Percentiles rank a stretch among this genome's conserved stretches.
Conservation (phyloP, 2,329 filamentous ascomycete genomes). For the Talaromyces sp. region DNA sequence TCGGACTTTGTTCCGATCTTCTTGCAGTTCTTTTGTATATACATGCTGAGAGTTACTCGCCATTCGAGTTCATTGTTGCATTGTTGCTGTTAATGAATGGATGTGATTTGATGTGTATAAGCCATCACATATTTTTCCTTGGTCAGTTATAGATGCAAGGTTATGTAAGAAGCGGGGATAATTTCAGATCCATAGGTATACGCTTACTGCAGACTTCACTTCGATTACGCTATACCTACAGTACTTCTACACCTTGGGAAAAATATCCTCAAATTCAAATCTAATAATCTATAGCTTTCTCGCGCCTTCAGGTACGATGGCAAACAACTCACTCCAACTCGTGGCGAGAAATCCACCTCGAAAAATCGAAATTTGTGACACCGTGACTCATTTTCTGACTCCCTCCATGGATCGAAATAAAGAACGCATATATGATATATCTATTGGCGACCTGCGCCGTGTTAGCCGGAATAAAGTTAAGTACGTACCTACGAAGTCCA, state of each 20-base stretch:
- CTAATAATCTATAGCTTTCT: neutral
- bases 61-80: neutral
- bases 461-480: neutral
- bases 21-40: neutral
- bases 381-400: neutral
- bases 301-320: neutral
- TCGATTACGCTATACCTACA: too few relatives aligned
- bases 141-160: neutral
- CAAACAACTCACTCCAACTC: neutral
- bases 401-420: neutral
- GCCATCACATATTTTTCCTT: neutral
- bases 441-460: too few relatives aligned
- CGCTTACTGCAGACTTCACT: too few relatives aligned
- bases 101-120: neutral
- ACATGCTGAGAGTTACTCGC: neutral
- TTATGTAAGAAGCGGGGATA: too few relatives aligned
- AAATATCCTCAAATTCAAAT: neutral
- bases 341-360: neutral
- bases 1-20: conserved; percentile 8
- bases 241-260: neutral
- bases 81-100: neutral
- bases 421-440: too few relatives aligned
- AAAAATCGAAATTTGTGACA: neutral
- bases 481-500: too few relatives aligned
- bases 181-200: too few relatives aligned